Base-by-base conservation (phyloP, 2,329 filamentous ascomycete genomes). In the Pseudocercospora fuligena region DNA sequence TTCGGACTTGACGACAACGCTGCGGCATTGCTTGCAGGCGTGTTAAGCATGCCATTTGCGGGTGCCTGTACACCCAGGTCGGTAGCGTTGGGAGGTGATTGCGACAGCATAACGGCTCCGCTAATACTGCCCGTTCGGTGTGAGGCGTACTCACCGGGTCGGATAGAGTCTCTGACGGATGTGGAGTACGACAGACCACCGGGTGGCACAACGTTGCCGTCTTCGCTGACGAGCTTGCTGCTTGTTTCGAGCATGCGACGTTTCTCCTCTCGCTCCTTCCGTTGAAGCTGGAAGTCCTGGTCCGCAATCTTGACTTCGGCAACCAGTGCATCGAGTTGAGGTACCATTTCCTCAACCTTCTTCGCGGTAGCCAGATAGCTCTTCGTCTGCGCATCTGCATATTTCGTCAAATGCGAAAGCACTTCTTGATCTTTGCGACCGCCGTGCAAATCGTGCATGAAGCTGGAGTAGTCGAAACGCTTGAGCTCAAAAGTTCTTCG, bases 351-450 rank as follows among this genome's bases (percentile, higher is more conserved):
- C 70, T 97, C 94, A 59, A 99, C 90, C 78, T 91, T 97, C 79
- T 94, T 94, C 12, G 94, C 91, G 0, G 94, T 91, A 0, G 87
- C 83, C 61, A 98, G 83, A 75, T 97, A 98, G 66, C 87, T 90
- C 74, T 88, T 90, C 16, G 95, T 92, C 77, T 99, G 95, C 2
- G 90, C 89, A 77, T 97, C 93, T 9, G 96, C 96, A 78, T 94
- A 99, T 77, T 91, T 94, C 1, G 95, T 99, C 33, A 99, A 85
- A 76, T 97, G 92, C 0, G 94, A 98, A 31, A 99, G 81, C 4
- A 99, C 92, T 78, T 99, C 95, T 76, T 98, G 95, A 75, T 99
- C 95, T 78, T 98, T 99, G 69, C 95, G 90, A n/a, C 95, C 95
- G 31, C 95, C 95, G 70, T 98, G 95, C n/a, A 99, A 85, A 82